phyloP scores from a whole-genome alignment of 495 filamentous ascomycete species.

The Aspergillus mulundensis region DNA sequence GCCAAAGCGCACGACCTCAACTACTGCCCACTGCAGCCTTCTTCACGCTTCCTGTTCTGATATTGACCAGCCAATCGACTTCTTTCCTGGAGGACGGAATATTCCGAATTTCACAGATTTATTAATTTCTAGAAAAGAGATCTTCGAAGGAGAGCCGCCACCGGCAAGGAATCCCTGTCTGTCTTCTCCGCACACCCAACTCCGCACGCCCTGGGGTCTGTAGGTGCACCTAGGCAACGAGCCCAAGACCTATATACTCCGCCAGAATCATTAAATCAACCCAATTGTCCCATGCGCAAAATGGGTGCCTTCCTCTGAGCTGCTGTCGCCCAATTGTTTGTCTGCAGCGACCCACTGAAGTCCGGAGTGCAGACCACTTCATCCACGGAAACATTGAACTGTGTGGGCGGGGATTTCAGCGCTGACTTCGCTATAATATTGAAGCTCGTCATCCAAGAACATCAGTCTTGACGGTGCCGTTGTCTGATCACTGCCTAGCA shows the following conservation, averaged over 20 bases:
- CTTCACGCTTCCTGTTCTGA: not conserved
- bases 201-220: not conserved
- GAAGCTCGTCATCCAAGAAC: not conserved
- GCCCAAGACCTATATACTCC: not conserved
- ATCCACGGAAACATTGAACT: conserved; percentile 5
- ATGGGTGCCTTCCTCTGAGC: conserved; percentile 11
- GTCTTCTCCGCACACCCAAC: conserved; percentile 2
- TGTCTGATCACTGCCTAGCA: not conserved
- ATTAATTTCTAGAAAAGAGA: not conserved
- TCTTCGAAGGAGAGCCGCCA: not conserved
- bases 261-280: not conserved
- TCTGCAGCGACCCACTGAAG: conserved; percentile 4
- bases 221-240: conserved; percentile 5
- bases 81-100: not conserved
- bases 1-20: conserved; percentile 6
- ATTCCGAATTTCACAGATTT: not conserved
- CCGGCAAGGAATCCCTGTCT: not conserved
- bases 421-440: not conserved
- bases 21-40: not conserved
- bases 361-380: not conserved
- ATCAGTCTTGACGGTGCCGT: not conserved
- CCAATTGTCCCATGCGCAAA: not conserved
- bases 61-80: not conserved
- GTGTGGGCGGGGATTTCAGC: not conserved
- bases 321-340: conserved; percentile 5